Conservation (phyloP, 2,329 filamentous ascomycete genomes). For the Gremmenia infestans region DNA sequence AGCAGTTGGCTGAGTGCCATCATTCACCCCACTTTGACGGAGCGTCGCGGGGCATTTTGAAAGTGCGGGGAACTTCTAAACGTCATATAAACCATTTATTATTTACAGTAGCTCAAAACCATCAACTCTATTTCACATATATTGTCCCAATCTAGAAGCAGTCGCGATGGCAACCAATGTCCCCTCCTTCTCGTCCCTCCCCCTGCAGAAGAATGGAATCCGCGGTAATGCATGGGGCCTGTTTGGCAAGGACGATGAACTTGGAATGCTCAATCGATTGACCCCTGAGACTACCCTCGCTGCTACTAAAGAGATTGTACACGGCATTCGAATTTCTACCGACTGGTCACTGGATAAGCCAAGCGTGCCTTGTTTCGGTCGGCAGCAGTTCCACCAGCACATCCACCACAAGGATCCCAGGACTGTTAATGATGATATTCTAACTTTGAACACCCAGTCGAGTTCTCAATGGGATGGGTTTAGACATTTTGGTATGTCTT, state of each 20-base stretch:
- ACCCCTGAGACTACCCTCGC: conserved; percentile 37
- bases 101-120: no score
- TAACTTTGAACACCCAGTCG: conserved; percentile 40
- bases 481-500: conserved; percentile 32
- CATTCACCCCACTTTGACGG: no score
- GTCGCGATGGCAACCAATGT: conserved; percentile 1
- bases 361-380: conserved; percentile 25
- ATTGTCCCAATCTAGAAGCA: background rate
- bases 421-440: conserved; percentile 24
- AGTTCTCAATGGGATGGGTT: conserved; percentile 43
- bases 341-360: conserved; percentile 28
- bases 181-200: conserved; percentile 38
- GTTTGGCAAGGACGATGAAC: conserved; percentile 39
- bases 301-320: conserved; percentile 37
- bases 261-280: conserved; percentile 41
- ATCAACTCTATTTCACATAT: no score
- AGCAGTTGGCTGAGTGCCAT: no score
- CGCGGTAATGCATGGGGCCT: conserved; percentile 41
- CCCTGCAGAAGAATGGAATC: conserved; percentile 36
- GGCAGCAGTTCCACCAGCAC: conserved; percentile 28
- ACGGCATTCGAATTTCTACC: conserved; percentile 38
- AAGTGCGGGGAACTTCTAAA: no score
- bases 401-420: conserved; percentile 21
- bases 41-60: no score
- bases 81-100: no score